These are phyloP conservation scores for Mycena maculata DNA, from an alignment of 768 basidiomycete species.

Conservation along the genomic window DNA sequence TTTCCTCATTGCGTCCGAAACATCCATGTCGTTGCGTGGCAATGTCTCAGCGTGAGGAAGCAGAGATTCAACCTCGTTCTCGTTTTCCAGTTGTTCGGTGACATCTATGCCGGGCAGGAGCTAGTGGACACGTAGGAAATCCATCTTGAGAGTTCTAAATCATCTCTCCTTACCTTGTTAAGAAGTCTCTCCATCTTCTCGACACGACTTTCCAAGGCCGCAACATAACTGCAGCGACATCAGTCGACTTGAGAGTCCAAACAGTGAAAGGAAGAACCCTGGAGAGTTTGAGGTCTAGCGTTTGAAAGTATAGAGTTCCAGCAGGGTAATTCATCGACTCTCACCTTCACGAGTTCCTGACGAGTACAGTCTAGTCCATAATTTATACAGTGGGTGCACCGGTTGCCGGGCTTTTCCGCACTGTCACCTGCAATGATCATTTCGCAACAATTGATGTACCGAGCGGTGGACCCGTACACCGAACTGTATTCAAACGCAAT, in stretches of 20 bases:
- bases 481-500: constrained; percentile 46
- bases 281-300: constrained; percentile 69
- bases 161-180: constrained; percentile 43
- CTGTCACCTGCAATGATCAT: constrained; percentile 64
- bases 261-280: constrained; percentile 51
- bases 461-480: constrained; percentile 47
- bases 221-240: constrained; percentile 60
- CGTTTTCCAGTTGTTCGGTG: constrained; percentile 64
- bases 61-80: constrained; percentile 33
- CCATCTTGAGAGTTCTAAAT: background rate
- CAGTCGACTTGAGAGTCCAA: background rate
- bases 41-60: constrained; percentile 46
- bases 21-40: constrained; percentile 52
- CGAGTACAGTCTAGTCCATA: constrained; percentile 73
- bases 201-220: constrained; percentile 69
- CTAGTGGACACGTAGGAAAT: constrained; percentile 1
- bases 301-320: no score
- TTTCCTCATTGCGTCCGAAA: constrained; percentile 41
- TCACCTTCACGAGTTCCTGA: constrained; percentile 73
- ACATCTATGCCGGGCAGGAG: constrained; percentile 74
- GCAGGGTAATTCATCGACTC: background rate
- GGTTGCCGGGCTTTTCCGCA: constrained; percentile 68
- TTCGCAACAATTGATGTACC: background rate
- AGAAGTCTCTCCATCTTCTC: constrained; percentile 73
- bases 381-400: constrained; percentile 72